Evolutionary conservation across 768 basidiomycete genomes (phyloP).

Genomic region (Lactarius indigo): DNA sequence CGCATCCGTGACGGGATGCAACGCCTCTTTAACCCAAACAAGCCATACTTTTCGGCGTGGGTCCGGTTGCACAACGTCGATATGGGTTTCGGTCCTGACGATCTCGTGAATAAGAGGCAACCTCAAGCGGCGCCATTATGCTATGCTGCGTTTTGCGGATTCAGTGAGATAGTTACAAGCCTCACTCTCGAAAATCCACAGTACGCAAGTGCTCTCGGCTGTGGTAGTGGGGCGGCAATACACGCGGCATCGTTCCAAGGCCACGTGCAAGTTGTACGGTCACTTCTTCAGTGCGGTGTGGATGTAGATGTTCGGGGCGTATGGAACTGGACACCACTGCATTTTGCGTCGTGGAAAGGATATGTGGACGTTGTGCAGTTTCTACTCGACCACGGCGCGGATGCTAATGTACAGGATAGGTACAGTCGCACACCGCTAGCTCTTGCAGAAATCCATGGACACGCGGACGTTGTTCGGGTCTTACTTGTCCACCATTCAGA

Average conservation of each 20-base stretch:
- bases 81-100: accelerated
- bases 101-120: no score
- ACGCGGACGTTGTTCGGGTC: not conserved
- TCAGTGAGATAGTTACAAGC: not conserved
- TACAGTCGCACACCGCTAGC: not conserved
- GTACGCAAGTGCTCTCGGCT: not conserved
- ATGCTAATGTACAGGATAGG: not conserved
- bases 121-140: not conserved
- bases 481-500: not conserved
- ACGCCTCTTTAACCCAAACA: not conserved
- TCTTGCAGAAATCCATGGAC: not conserved
- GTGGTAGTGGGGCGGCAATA: not conserved
- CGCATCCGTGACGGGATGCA: not conserved
- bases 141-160: not conserved
- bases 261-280: not conserved
- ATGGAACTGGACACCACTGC: not conserved
- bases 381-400: not conserved
- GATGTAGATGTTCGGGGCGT: not conserved
- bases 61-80: not conserved
- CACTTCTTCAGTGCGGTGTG: not conserved
- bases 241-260: not conserved
- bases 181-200: not conserved
- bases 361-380: not conserved
- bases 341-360: not conserved
- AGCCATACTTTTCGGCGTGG: not conserved